Base-by-base conservation (phyloP, 306 rosid genomes). In the Fagus crenata region DNA sequence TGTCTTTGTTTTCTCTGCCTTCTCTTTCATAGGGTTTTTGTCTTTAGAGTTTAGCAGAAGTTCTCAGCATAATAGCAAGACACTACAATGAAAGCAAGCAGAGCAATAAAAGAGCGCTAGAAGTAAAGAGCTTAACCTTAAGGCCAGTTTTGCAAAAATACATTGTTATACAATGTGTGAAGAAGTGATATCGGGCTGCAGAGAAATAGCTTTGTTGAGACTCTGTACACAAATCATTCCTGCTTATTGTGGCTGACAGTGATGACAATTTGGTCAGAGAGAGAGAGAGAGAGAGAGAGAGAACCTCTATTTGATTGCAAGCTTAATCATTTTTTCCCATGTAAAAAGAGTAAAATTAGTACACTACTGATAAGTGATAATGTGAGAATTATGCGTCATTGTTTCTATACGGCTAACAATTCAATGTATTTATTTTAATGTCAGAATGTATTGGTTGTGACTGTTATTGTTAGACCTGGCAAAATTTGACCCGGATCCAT, bases 111-210 rank as follows among this genome's bases (percentile, higher is more conserved):
- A 58, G 12, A 18, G 11, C 7, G 71, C 49, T 31, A 12, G 14
- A 65, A 58, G 37, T 58, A n/a, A 58, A 65, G 71, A 65, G 49
- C 4, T 37, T 36, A 65, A 17, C 70, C 70, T 14, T 39, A 49
- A 17, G 70, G 32, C 12, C 42, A 6, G 31, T 15, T n/a, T 36
- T 65, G 15, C 43, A 65, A 65, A 42, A 37, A 37, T 4, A 17
- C 70, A 15, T 65, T 36, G 22, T 64, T 7, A 17, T 6, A 14
- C 49, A 15, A 37, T 13, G 35, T 11, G 68, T 11, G 68, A 61
- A 63, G 22, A 13, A 12, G 14, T 36, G 13, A 36, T 11, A 2
- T 2, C 17, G 18, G 69, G 69, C 2, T 35, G 69, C 69, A 7
- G 69, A 64, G 46, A 64, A 36, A 6, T 64, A 37, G 69, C 31